A percentile compares a stretch with the other conserved stretches of the same genome.
Evolutionary conservation across 768 basidiomycete genomes (phyloP).

Genomic region (Rhizopogon sp.): DNA sequence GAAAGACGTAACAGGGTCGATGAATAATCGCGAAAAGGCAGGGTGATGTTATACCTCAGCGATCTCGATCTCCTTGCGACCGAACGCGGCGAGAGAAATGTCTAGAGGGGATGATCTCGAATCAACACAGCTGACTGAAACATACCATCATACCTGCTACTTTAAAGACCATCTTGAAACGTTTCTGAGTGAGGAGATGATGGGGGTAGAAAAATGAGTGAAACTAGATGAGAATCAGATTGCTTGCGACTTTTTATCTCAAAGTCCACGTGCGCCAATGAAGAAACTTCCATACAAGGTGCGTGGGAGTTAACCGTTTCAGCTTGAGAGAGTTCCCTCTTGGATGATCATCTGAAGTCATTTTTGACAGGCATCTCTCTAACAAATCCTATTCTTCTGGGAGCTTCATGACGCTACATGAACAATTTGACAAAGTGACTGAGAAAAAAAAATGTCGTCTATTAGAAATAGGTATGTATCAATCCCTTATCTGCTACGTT

Average conservation of each 20-base stretch:
- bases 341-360: not conserved
- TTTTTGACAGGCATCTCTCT: not conserved
- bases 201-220: constrained; percentile 20
- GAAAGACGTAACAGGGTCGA: constrained; percentile 6
- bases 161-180: constrained; percentile 71
- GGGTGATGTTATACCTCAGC: constrained; percentile 69
- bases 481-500: not conserved
- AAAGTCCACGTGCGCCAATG: constrained; percentile 20
- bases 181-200: constrained; percentile 9
- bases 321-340: constrained; percentile 5
- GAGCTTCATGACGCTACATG: not conserved
- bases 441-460: constrained; percentile 44
- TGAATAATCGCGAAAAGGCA: constrained; percentile 6
- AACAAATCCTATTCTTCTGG: not conserved
- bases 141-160: constrained; percentile 61
- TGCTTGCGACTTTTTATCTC: constrained; percentile 26
- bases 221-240: constrained; percentile 12
- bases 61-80: constrained; percentile 99
- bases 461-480: constrained; percentile 47
- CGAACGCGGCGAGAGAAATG: constrained; percentile 96
- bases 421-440: not conserved
- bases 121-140: not conserved
- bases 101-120: constrained; percentile 39
- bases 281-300: not conserved
- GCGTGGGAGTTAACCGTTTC: constrained; percentile 19